A percentile compares a stretch with the other conserved stretches of the same genome.
Conservation (phyloP, 1,284 basidiomycete species). For the Trametes pubescens region DNA sequence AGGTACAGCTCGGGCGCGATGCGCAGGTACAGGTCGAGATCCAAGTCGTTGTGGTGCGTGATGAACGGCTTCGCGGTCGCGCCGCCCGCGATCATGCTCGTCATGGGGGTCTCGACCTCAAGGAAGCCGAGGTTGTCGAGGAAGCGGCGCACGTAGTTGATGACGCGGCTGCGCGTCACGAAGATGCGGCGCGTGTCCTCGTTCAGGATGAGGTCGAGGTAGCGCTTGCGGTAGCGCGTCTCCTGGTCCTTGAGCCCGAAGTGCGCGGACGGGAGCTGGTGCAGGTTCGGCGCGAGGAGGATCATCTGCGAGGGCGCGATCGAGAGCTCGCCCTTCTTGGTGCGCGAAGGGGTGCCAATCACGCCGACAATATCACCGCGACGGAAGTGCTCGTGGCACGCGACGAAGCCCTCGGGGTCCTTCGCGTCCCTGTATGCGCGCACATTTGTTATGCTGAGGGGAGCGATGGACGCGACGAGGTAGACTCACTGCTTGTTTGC, state of each 20-base stretch:
- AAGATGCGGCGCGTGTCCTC: slow-evolving; percentile 92
- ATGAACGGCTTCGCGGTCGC: slow-evolving; percentile 99
- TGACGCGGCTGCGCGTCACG: slow-evolving; percentile 86
- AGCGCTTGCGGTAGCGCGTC: slow-evolving; percentile 97
- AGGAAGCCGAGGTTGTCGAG: slow-evolving; percentile 95
- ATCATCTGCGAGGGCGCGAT: slow-evolving; percentile 85
- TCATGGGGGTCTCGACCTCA: slow-evolving; percentile 99
- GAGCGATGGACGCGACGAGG: neutral
- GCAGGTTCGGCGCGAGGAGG: slow-evolving; percentile 95
- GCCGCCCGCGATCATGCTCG: slow-evolving; percentile 95
- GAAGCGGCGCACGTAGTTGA: slow-evolving; percentile 93
- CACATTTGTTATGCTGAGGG: neutral
- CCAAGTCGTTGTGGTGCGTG: slow-evolving; percentile 98
- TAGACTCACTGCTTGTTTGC: slow-evolving; percentile 84
- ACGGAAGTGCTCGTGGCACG: slow-evolving; percentile 87
- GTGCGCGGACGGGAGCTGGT: slow-evolving; percentile 92
- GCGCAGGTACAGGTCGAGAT: slow-evolving; percentile 97
- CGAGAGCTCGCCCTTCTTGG: slow-evolving; percentile 96
- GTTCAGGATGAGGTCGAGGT: slow-evolving; percentile 98
- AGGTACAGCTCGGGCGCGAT: slow-evolving; percentile 98
- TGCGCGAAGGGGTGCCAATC: slow-evolving; percentile 88
- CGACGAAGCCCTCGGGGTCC: slow-evolving; percentile 75
- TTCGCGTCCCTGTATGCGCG: slow-evolving; percentile 65
- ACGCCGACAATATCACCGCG: slow-evolving; percentile 98
- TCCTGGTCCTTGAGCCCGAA: slow-evolving; percentile 97